Evolutionary conservation across 2,329 filamentous ascomycete genomes (phyloP).

Genomic region (Pseudodiploospora longispora): DNA sequence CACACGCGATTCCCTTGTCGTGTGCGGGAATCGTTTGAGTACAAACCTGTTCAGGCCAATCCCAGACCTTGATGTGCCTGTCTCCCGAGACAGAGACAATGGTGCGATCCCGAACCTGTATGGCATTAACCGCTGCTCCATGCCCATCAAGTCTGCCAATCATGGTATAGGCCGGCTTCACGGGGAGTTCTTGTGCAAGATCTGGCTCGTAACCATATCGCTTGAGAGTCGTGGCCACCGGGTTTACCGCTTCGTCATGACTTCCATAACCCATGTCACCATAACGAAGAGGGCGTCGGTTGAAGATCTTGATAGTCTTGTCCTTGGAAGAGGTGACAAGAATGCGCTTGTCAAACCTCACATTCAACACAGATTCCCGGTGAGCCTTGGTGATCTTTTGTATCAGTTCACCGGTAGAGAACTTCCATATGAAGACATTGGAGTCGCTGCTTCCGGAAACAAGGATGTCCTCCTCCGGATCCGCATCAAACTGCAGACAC

Average conservation of each 20-base stretch:
- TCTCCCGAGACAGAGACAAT: constrained; percentile 95
- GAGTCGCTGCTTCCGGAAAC: constrained; percentile 92
- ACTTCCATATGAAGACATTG: constrained; percentile 83
- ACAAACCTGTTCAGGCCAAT: constrained; percentile 72
- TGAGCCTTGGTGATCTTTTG: constrained; percentile 73
- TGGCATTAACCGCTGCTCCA: constrained; percentile 87
- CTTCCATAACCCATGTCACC: constrained; percentile 49
- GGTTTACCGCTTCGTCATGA: constrained; percentile 34
- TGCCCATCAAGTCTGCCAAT: constrained; percentile 79
- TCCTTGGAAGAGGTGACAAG: constrained; percentile 97
- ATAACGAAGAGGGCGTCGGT: constrained; percentile 58
- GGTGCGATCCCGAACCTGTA: constrained; percentile 77
- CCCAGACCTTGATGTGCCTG: constrained; percentile 89
- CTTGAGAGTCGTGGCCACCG: constrained; percentile 43
- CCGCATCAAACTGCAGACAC: constrained; percentile 89
- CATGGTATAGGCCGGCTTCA: constrained; percentile 61
- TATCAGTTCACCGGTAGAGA: constrained; percentile 79
- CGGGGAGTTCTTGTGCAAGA: constrained; percentile 35
- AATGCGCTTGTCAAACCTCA: constrained; percentile 84
- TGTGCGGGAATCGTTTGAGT: constrained; percentile 77
- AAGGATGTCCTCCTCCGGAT: constrained; percentile 81
- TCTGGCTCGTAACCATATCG: constrained; percentile 48
- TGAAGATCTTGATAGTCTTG: constrained; percentile 95
- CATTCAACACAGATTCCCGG: constrained; percentile 83
- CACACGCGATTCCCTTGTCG: constrained; percentile 91